phyloP scores from a whole-genome alignment of 73 alveolate genomes.

The Stentor coeruleus region DNA sequence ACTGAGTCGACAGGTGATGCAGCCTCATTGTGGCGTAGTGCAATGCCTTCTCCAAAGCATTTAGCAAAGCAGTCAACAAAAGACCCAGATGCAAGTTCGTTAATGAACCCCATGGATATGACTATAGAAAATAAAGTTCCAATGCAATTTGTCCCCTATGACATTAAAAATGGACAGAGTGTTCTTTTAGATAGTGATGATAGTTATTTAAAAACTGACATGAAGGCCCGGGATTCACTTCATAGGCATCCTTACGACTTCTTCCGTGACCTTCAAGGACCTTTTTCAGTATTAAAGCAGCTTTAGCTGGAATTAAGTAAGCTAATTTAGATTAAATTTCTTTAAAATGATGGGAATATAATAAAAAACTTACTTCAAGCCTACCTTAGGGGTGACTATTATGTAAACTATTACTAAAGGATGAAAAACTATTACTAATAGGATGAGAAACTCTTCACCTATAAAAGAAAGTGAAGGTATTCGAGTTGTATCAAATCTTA shows the following conservation, averaged over 20 bases:
- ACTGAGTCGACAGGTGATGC: not conserved
- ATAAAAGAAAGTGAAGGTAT: no score
- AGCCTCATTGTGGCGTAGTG: not conserved
- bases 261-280: constrained; percentile 18
- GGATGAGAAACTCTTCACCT: no score
- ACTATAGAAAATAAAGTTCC: not conserved
- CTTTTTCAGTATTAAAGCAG: constrained; percentile 6
- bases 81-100: not conserved
- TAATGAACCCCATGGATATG: not conserved
- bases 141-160: not conserved
- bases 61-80: not conserved
- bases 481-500: no score
- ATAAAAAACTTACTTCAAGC: no score
- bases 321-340: no score
- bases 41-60: not conserved
- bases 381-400: no score
- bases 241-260: constrained; percentile 11
- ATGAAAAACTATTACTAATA: no score
- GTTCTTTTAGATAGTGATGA: constrained; percentile 5
- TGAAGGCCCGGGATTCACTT: not conserved
- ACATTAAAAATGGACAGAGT: not conserved
- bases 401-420: no score
- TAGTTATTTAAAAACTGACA: not conserved
- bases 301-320: no score
- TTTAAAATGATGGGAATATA: no score